These are phyloP conservation scores for Cyclotella baltica DNA, from an alignment of 108 stramenopile genomes.

Conservation along the genomic window DNA sequence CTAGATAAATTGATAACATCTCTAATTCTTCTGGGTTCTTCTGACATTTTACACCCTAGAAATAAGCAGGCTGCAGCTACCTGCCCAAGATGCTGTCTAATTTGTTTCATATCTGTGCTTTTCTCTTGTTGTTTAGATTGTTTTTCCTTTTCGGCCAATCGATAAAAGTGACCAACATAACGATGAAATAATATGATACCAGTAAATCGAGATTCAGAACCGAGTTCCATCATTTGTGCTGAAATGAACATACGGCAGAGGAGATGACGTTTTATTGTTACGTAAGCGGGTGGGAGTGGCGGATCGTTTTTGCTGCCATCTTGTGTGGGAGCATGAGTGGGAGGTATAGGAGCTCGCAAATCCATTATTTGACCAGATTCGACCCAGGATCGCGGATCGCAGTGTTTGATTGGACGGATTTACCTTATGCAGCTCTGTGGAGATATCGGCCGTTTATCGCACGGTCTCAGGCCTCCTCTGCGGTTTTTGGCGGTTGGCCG, in stretches of 20 bases:
- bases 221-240: constrained; percentile 60
- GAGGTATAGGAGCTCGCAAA: constrained; percentile 31
- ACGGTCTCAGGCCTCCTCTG: too few species aligned
- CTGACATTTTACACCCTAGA: constrained; percentile 78
- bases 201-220: constrained; percentile 69
- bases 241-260: constrained; percentile 66
- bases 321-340: not conserved
- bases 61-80: constrained; percentile 75
- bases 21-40: constrained; percentile 80
- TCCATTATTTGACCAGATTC: constrained; percentile 30
- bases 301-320: not conserved
- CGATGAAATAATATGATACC: constrained; percentile 72
- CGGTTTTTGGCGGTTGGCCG: too few species aligned
- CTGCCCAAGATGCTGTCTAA: constrained; percentile 39
- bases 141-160: constrained; percentile 9
- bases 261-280: constrained; percentile 20
- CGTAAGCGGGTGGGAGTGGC: not conserved
- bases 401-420: too few species aligned
- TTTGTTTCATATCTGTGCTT: constrained; percentile 39
- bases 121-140: constrained; percentile 20
- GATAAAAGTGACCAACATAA: constrained; percentile 46
- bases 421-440: too few species aligned
- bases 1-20: constrained; percentile 78
- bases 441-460: too few species aligned
- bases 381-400: too few species aligned